phyloP scores from a whole-genome alignment of 2,329 filamentous ascomycete species.

The Myriangium duriaei region DNA sequence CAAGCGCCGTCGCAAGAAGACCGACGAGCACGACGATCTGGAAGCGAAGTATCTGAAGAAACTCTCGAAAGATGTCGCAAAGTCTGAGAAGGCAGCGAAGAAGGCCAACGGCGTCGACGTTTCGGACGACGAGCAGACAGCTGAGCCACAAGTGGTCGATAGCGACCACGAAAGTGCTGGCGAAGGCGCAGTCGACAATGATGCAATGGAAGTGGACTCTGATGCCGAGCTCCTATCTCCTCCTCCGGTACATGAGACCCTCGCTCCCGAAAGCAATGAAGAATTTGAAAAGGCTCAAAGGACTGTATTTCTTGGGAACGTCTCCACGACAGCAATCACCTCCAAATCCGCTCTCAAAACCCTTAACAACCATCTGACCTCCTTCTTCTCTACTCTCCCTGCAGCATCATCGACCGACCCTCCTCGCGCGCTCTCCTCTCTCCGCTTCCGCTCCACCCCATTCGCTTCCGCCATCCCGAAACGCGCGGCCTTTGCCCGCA shows the following conservation, averaged over 20 bases:
- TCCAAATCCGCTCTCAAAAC: conserved; percentile 71
- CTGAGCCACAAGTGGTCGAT: conserved; percentile 16
- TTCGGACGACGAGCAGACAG: conserved; percentile 12
- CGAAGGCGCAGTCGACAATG: conserved; percentile 15
- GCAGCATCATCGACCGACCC: conserved; percentile 31
- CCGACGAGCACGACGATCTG: conserved; percentile 17
- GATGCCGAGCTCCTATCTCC: conserved; percentile 40
- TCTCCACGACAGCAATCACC: conserved; percentile 69
- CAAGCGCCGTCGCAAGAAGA: conserved; percentile 47
- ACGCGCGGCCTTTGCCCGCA: conserved; percentile 86
- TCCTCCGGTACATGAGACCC: conserved; percentile 41
- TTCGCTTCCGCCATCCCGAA: conserved; percentile 76
- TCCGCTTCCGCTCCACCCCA: conserved; percentile 88
- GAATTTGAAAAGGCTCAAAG: conserved; percentile 77
- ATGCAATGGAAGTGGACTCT: conserved; percentile 25
- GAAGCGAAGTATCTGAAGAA: conserved; percentile 47
- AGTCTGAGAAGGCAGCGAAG: conserved; percentile 9
- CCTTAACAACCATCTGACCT: conserved; percentile 64
- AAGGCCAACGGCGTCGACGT: conserved; percentile 16
- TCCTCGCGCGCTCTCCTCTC: conserved; percentile 67
- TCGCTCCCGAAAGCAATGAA: conserved; percentile 28
- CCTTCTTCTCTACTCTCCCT: conserved; percentile 49
- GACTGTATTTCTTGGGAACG: conserved; percentile 88
- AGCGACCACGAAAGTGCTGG: conserved; percentile 19
- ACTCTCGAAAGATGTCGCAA: conserved; percentile 38